Base-by-base conservation (phyloP, 495 filamentous ascomycete genomes). In the Friedmanniomyces simplex region DNA sequence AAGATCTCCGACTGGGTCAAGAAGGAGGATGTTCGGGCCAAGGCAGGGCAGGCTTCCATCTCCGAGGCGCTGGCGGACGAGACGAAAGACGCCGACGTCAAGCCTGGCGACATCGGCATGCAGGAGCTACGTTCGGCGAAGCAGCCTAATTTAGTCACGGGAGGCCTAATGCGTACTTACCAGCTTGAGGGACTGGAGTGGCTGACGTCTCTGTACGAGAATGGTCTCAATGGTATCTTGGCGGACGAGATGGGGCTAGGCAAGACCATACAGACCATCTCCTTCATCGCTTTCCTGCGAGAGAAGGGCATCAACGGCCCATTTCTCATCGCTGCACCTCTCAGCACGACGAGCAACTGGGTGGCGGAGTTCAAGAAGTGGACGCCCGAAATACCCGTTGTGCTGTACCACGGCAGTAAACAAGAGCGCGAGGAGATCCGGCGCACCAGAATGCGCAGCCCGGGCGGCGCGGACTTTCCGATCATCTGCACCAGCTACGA, bases 161-260 rank as follows among this genome's bases (percentile, higher is more conserved):
- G 91, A 21, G 93, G 94, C 12, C 82, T 82, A 14, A 97, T 98
- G 94, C 80, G 89, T 21, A 82, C 83, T 53, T 98, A 98, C 72
- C 93, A 98, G 65, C 74, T 98, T 0, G 91, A 97, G 71, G 93
- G 93, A 0, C 68, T 98, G 22, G 91, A 93, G 20, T 98, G 93
- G 93, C 80, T 97, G 65, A 82, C 79, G 30, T 83, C 82, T 3
- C 68, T 88, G 7, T 95, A 89, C 68, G 89, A 96, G 76, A 95
- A 96, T 68, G 91, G 93, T 4, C 76, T 97, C 66, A 95, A 89
- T 65, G 93, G 93, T 0, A 98, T 98, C 59, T 69, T 98, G 22
- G 93, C 93, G 0, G 93, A 98, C 66, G 93, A 98, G 70, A 98
- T 98, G 93, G 93, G 93, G 1, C 70, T 97, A 25, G 91, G 91